Conservation (phyloP, 169 alveolate species). For the Ichthyophthirius multifiliis region DNA sequence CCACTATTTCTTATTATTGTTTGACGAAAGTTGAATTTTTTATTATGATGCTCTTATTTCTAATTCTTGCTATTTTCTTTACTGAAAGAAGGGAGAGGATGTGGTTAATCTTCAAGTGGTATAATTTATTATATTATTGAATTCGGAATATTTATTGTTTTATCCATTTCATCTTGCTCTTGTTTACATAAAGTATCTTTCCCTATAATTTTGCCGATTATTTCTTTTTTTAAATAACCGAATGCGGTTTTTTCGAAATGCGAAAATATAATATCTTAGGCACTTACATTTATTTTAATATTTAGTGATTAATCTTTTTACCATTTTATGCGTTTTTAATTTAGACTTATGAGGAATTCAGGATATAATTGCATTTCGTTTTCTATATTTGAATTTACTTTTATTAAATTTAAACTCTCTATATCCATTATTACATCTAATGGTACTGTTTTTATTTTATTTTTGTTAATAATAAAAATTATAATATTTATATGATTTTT, state of each 20-base stretch:
- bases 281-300: not conserved
- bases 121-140: too few species aligned
- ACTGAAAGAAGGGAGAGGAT: too few species aligned
- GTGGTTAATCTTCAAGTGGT: too few species aligned
- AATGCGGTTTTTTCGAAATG: not conserved
- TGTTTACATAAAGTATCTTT: not conserved
- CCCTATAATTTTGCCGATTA: not conserved
- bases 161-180: not conserved
- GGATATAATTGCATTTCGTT: not conserved
- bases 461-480: not conserved
- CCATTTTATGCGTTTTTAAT: not conserved
- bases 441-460: not conserved
- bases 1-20: not conserved
- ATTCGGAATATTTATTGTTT: too few species aligned
- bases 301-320: not conserved
- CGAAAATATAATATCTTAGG: not conserved
- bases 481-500: not conserved
- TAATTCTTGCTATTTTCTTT: too few species aligned
- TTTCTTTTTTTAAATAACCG: not conserved
- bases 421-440: not conserved
- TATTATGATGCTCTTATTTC: too few species aligned
- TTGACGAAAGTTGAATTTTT: slow-evolving; percentile 1
- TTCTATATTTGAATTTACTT: too few species aligned
- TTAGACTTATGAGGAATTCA: not conserved
- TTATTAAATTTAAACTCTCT: not conserved